A percentile compares a stretch with the other conserved stretches of the same genome.
Conservation (phyloP, 176 grass and related monocot genomes). For the Oryza brachyantha region DNA sequence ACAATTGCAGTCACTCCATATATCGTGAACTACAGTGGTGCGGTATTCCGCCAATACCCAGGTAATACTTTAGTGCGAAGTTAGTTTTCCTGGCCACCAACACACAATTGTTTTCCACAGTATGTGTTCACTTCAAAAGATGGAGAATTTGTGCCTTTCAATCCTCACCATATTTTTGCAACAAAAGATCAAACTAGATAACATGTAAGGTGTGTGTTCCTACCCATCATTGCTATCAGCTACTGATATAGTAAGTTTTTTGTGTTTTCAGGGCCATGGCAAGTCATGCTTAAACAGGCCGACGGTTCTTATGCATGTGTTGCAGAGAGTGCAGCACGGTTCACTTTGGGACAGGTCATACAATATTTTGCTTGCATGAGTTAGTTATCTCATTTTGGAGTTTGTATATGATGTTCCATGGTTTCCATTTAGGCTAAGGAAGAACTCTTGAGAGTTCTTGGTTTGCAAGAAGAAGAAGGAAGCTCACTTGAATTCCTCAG, state of each 20-base stretch:
- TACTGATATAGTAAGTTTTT: slow-evolving; percentile 1
- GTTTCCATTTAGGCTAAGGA: slow-evolving; percentile 65
- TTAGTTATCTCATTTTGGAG: background rate
- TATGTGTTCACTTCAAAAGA: background rate
- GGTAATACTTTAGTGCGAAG: slow-evolving; percentile 42
- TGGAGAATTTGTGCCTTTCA: background rate
- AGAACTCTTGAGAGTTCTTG: slow-evolving; percentile 85
- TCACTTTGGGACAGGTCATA: slow-evolving; percentile 91
- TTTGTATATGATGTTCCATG: background rate
- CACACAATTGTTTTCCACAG: background rate
- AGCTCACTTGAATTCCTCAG: slow-evolving; percentile 90
- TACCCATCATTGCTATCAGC: background rate
- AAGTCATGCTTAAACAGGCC: slow-evolving; percentile 90
- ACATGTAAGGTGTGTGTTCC: background rate
- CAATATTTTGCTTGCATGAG: background rate
- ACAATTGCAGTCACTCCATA: slow-evolving; percentile 86
- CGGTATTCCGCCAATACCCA: slow-evolving; percentile 90
- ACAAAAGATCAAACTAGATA: background rate
- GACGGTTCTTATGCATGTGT: slow-evolving; percentile 95
- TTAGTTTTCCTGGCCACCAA: background rate
- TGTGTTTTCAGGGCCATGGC: slow-evolving; percentile 80
- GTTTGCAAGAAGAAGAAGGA: slow-evolving; percentile 92
- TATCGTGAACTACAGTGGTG: slow-evolving; percentile 86
- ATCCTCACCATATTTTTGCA: background rate
- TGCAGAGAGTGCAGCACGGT: slow-evolving; percentile 80